Conservation (phyloP, 139 green algal genomes). For the Chlamydomonas urium region DNA sequence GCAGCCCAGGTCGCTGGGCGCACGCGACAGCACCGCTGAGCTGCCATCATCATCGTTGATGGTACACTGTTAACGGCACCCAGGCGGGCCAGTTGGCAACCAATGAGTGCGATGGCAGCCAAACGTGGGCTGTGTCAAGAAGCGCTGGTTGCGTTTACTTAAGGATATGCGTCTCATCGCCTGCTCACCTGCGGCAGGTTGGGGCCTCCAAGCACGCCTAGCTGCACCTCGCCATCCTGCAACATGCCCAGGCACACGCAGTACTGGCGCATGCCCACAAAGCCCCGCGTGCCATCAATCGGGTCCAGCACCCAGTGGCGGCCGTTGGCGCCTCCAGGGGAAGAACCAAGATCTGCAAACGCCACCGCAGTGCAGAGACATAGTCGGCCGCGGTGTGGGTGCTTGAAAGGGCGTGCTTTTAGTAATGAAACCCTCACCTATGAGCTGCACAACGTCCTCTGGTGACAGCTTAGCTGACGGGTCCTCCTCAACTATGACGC, state of each 20-base stretch:
- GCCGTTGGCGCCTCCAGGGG: slow-evolving; percentile 60
- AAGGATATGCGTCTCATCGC: no score
- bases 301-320: slow-evolving; percentile 92
- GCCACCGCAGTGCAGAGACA: no score
- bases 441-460: slow-evolving; percentile 55
- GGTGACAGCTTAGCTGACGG: slow-evolving; percentile 25
- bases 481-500: slow-evolving; percentile 28
- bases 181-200: slow-evolving; percentile 79
- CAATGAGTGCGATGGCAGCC: no score
- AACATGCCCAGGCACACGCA: slow-evolving; percentile 89
- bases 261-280: slow-evolving; percentile 94
- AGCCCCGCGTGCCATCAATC: slow-evolving; percentile 92
- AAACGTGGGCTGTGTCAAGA: no score
- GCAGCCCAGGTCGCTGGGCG: slow-evolving; percentile 3
- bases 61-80: no score
- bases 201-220: slow-evolving; percentile 92
- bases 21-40: no score
- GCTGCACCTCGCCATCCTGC: slow-evolving; percentile 49
- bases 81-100: no score
- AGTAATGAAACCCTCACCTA: slow-evolving; percentile 53
- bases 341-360: slow-evolving; percentile 67
- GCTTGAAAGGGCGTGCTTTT: no score
- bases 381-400: no score
- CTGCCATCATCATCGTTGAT: no score
- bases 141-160: no score